Evolutionary conservation across 768 basidiomycete species (phyloP).

Genomic region (Strobilomyces dryophilus): DNA sequence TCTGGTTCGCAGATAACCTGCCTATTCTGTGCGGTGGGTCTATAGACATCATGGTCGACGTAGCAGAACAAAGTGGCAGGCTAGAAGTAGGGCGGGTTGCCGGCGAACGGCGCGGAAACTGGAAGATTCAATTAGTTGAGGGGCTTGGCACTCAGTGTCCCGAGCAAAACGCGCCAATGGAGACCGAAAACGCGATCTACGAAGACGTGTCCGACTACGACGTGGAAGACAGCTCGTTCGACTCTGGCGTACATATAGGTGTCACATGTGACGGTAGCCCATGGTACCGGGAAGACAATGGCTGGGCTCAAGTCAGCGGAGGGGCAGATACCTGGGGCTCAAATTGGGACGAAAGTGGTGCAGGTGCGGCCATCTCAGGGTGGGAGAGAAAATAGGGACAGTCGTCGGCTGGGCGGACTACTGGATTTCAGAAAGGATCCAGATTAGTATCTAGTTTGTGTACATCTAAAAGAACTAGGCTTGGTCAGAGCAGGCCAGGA

Average conservation of each 20-base stretch:
- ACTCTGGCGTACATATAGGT: slow-evolving; percentile 26
- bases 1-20: slow-evolving; percentile 45
- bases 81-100: slow-evolving; percentile 23
- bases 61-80: slow-evolving; percentile 19
- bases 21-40: slow-evolving; percentile 33
- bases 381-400: slow-evolving; percentile 1
- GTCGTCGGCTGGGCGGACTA: background rate
- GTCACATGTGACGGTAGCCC: background rate
- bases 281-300: slow-evolving; percentile 4
- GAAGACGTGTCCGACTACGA: slow-evolving; percentile 21
- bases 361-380: background rate
- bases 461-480: slow-evolving; percentile 19
- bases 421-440: background rate
- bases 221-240: slow-evolving; percentile 21
- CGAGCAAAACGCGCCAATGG: slow-evolving; percentile 4
- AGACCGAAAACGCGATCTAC: slow-evolving; percentile 11
- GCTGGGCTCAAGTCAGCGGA: slow-evolving; percentile 15
- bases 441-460: slow-evolving; percentile 23
- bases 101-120: slow-evolving; percentile 19
- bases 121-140: slow-evolving; percentile 30
- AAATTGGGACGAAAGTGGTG: background rate
- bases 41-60: slow-evolving; percentile 26
- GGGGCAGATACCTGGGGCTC: slow-evolving; percentile 7
- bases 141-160: slow-evolving; percentile 8
- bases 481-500: slow-evolving; percentile 1